A percentile compares a stretch with the other conserved stretches of the same genome.
These are phyloP conservation scores for Sophora flavescens DNA, from an alignment of 306 rosid genomes.

Conservation along the genomic window DNA sequence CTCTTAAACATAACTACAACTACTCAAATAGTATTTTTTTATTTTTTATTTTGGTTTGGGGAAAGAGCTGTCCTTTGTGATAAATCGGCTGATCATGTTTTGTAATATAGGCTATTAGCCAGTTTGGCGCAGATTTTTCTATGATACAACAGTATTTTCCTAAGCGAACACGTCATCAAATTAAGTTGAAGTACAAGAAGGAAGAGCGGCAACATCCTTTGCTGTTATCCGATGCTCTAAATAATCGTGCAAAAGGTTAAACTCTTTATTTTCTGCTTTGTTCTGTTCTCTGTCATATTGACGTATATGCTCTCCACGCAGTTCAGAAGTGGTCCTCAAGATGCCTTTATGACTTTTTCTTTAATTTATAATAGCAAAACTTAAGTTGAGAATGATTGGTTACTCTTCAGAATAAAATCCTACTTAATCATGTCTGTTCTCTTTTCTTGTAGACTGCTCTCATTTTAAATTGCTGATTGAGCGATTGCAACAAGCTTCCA, in stretches of 20 bases:
- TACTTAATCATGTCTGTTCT: conserved; percentile 30
- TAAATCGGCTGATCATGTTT: conserved; percentile 21
- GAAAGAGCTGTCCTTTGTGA: neutral
- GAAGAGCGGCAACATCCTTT: conserved; percentile 75
- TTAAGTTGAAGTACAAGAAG: conserved; percentile 80
- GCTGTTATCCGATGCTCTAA: conserved; percentile 60
- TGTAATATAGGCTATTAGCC: conserved; percentile 66
- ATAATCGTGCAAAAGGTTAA: conserved; percentile 66
- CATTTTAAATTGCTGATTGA: conserved; percentile 64
- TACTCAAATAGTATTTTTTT: no score
- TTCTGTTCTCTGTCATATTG: conserved; percentile 9
- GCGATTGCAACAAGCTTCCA: conserved; percentile 66
- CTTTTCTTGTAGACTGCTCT: conserved; percentile 61
- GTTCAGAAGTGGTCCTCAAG: conserved; percentile 22
- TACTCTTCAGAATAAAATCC: conserved; percentile 33
- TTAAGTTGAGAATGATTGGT: neutral
- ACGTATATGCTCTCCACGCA: neutral
- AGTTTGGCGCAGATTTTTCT: conserved; percentile 81
- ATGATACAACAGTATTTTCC: conserved; percentile 82
- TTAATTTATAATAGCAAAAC: conserved; percentile 16
- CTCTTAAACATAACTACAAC: no score
- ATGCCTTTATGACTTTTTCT: conserved; percentile 22
- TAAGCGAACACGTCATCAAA: conserved; percentile 67
- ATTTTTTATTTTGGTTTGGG: neutral
- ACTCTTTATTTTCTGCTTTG: conserved; percentile 35